Conservation (phyloP, 768 basidiomycete genomes). For the Russula olivacea region DNA sequence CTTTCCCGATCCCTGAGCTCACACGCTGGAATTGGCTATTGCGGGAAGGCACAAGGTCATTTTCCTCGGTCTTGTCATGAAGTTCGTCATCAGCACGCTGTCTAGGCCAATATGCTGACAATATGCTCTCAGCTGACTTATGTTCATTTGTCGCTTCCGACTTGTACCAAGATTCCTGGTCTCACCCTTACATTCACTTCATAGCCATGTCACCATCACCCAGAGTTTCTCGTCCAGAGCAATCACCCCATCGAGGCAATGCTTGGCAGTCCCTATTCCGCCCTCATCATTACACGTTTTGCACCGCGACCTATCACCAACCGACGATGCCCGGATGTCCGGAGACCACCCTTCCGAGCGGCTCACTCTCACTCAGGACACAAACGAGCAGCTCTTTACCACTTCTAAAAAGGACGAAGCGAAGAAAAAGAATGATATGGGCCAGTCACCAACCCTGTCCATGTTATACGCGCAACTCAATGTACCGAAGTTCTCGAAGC, state of each 20-base stretch:
- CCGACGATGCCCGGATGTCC: not conserved
- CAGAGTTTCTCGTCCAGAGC: slow-evolving; percentile 9
- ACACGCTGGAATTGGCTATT: slow-evolving; percentile 7
- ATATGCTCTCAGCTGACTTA: slow-evolving; percentile 51
- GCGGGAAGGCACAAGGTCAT: slow-evolving; percentile 12
- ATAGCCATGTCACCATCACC: slow-evolving; percentile 15
- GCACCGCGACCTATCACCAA: not conserved
- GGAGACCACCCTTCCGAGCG: not conserved
- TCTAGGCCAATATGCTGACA: slow-evolving; percentile 18
- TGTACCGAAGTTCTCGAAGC: not conserved
- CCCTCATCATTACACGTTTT: not conserved
- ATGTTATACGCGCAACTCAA: slow-evolving; percentile 2
- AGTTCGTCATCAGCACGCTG: slow-evolving; percentile 35
- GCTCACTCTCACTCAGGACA: not conserved
- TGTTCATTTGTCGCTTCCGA: slow-evolving; percentile 66
- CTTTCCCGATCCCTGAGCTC: not conserved
- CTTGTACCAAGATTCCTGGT: slow-evolving; percentile 42
- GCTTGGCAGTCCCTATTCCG: not conserved
- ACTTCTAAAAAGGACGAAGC: not conserved
- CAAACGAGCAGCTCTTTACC: not conserved
- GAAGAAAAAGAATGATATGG: slow-evolving; percentile 2
- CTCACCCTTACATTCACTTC: slow-evolving; percentile 26
- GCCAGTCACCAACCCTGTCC: not conserved
- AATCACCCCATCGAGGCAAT: slow-evolving; percentile 7
- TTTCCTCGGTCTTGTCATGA: slow-evolving; percentile 41